Conservation (phyloP, 2,329 filamentous ascomycete genomes). For the Botrytis squamosa region DNA sequence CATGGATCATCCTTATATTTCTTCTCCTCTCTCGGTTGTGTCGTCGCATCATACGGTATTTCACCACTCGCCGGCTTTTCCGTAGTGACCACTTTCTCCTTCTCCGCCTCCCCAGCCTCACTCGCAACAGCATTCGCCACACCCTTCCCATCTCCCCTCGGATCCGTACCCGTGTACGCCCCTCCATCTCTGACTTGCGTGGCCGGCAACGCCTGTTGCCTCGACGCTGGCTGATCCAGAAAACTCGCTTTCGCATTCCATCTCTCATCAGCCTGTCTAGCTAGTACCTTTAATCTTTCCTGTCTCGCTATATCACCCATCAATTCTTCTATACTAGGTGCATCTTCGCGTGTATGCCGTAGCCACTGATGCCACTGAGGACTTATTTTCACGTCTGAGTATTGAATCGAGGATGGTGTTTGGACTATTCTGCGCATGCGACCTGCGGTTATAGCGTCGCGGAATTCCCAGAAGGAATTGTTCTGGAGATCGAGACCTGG, state of each 20-base stretch:
- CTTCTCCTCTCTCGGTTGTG: slow-evolving; percentile 24
- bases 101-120: slow-evolving; percentile 21
- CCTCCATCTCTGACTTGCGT: neutral
- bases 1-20: slow-evolving; percentile 50
- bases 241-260: slow-evolving; percentile 60
- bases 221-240: slow-evolving; percentile 42
- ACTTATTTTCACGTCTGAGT: slow-evolving; percentile 54
- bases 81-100: neutral
- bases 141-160: neutral
- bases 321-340: slow-evolving; percentile 60
- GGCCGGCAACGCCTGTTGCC: neutral
- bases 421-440: slow-evolving; percentile 63
- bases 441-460: slow-evolving; percentile 43
- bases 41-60: slow-evolving; percentile 13
- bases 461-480: slow-evolving; percentile 70
- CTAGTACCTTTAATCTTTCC: slow-evolving; percentile 54
- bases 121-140: neutral
- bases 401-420: slow-evolving; percentile 54
- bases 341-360: slow-evolving; percentile 54
- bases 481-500: slow-evolving; percentile 62
- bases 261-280: slow-evolving; percentile 60
- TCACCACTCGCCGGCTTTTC: slow-evolving; percentile 11
- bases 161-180: neutral
- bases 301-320: slow-evolving; percentile 52
- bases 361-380: slow-evolving; percentile 71